phyloP scores from a whole-genome alignment of 495 filamentous ascomycete genomes.

The Xylaria cubensis region DNA sequence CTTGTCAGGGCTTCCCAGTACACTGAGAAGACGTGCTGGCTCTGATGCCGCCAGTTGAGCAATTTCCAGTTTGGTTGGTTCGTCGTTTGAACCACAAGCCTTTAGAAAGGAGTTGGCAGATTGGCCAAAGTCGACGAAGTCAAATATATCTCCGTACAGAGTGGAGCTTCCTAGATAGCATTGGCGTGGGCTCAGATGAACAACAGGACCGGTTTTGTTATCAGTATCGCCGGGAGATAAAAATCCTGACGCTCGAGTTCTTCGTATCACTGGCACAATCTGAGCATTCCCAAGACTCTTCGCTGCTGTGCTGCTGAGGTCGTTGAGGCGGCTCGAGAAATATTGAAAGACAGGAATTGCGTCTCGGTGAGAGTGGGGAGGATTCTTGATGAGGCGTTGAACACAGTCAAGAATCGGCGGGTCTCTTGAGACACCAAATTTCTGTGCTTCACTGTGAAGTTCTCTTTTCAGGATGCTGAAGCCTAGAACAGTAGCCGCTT shows the following conservation, averaged over 20 bases:
- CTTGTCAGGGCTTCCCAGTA: constrained; percentile 79
- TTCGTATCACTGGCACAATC: constrained; percentile 72
- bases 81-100: constrained; percentile 84
- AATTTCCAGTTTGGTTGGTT: constrained; percentile 86
- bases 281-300: constrained; percentile 64
- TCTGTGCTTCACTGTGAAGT: constrained; percentile 75
- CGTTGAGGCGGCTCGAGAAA: constrained; percentile 74
- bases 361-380: constrained; percentile 67
- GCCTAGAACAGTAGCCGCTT: constrained; percentile 74
- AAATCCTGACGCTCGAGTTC: constrained; percentile 29
- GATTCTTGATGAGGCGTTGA: constrained; percentile 68
- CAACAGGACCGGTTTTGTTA: constrained; percentile 37
- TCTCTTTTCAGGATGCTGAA: constrained; percentile 77
- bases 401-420: constrained; percentile 79
- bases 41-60: constrained; percentile 78
- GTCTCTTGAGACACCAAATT: constrained; percentile 82
- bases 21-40: constrained; percentile 77
- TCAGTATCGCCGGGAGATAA: constrained; percentile 33
- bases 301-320: constrained; percentile 68
- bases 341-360: constrained; percentile 81
- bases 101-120: constrained; percentile 89
- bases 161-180: constrained; percentile 80
- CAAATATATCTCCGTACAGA: constrained; percentile 86
- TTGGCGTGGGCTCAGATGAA: constrained; percentile 63
- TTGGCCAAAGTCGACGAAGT: constrained; percentile 91